These are phyloP conservation scores for Melampsora americana DNA, from an alignment of 1,284 basidiomycete species.

Conservation along the genomic window DNA sequence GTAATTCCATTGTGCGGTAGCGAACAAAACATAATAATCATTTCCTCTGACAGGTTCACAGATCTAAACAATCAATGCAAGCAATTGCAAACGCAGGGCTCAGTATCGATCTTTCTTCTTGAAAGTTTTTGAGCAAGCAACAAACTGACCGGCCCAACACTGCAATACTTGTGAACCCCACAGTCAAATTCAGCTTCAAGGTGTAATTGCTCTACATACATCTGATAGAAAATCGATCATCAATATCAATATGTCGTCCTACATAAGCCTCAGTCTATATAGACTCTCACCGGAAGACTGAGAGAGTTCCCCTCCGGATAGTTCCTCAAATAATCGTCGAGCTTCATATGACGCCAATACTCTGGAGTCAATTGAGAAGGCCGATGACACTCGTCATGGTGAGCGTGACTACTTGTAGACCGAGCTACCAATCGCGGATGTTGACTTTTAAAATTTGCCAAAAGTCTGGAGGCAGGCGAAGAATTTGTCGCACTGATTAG, in stretches of 20 bases:
- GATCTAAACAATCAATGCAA: background rate
- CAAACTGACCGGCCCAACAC: constrained; percentile 29
- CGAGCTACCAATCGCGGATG: background rate
- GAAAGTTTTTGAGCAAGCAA: background rate
- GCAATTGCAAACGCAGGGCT: background rate
- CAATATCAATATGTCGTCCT: background rate
- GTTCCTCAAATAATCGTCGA: constrained; percentile 32
- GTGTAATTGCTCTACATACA: constrained; percentile 34
- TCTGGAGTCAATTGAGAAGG: constrained; percentile 8
- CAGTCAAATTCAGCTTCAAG: constrained; percentile 23
- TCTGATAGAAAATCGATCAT: background rate
- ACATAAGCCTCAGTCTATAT: background rate
- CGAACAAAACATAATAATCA: constrained; percentile 34
- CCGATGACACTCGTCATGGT: background rate
- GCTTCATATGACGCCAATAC: constrained; percentile 30
- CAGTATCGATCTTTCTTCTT: background rate
- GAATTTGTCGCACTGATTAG: background rate
- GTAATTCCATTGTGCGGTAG: constrained; percentile 36
- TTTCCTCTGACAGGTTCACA: background rate
- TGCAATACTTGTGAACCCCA: constrained; percentile 29
- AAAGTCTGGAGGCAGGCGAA: background rate
- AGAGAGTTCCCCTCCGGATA: constrained; percentile 40
- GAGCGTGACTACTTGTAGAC: background rate
- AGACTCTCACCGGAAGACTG: constrained; percentile 29
- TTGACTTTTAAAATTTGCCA: background rate